These are phyloP conservation scores for Daldinia eschscholtzii DNA, from an alignment of 2,329 filamentous ascomycete species.

Conservation along the genomic window DNA sequence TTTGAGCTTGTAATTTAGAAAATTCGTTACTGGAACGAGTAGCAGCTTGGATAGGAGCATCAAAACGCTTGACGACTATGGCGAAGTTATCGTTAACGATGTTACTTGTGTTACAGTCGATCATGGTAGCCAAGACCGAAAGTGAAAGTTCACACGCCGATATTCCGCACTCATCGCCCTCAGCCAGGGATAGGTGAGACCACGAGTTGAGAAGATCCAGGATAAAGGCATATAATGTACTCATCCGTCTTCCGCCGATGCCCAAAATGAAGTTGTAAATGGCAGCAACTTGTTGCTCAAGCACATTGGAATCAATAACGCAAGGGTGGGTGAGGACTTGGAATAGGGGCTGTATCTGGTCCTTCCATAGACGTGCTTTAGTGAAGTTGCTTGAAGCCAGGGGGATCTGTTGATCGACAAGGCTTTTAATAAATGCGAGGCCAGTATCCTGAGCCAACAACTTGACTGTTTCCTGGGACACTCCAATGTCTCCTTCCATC, in stretches of 20 bases:
- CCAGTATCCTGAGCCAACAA: conserved; percentile 50
- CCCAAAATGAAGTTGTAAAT: conserved; percentile 56
- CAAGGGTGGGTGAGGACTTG: conserved; percentile 53
- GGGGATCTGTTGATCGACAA: conserved; percentile 45
- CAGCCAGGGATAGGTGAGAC: conserved; percentile 26
- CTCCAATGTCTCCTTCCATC: conserved; percentile 51
- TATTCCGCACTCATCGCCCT: conserved; percentile 32
- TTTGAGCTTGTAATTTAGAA: conserved; percentile 49
- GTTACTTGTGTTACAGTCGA: conserved; percentile 56
- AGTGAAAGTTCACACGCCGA: conserved; percentile 50
- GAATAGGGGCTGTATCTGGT: conserved; percentile 53
- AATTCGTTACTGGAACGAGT: conserved; percentile 43
- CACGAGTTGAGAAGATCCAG: conserved; percentile 42
- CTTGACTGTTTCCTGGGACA: conserved; percentile 50
- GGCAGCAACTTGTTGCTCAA: conserved; percentile 55
- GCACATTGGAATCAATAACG: conserved; percentile 54
- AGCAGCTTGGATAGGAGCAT: conserved; percentile 19
- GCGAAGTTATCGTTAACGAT: conserved; percentile 51
- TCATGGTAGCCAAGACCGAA: conserved; percentile 52
- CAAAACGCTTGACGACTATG: conserved; percentile 35
- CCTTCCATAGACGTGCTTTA: conserved; percentile 44
- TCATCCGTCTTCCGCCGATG: conserved; percentile 52
- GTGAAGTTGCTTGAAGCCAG: conserved; percentile 10
- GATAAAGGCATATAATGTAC: conserved; percentile 52
- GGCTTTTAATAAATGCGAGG: conserved; percentile 48